phyloP scores from a whole-genome alignment of 2,329 filamentous ascomycete species.

The Eutypa lata region DNA sequence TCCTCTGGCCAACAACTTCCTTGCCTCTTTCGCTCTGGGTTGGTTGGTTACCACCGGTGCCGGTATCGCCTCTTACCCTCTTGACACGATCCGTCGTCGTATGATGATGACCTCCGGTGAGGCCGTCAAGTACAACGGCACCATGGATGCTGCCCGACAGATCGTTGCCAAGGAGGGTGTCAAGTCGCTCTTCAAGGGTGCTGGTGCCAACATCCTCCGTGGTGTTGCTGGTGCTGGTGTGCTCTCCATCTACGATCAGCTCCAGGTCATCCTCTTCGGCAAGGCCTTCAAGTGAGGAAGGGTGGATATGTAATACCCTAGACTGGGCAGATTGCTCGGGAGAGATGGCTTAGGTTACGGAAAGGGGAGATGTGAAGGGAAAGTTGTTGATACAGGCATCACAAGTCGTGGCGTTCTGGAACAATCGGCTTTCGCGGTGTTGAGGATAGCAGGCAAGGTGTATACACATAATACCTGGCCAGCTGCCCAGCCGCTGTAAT shows the following conservation, averaged over 20 bases:
- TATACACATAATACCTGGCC: slow-evolving; percentile 46
- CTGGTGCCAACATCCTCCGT: slow-evolving; percentile 99
- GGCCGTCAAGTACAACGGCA: slow-evolving; percentile 99
- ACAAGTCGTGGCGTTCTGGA: slow-evolving; percentile 35
- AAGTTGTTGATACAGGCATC: slow-evolving; percentile 32
- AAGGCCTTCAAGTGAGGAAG: slow-evolving; percentile 87
- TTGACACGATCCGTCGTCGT: slow-evolving; percentile 99
- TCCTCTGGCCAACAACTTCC: slow-evolving; percentile 93
- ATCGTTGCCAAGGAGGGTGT: slow-evolving; percentile 97
- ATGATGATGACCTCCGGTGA: slow-evolving; percentile 99
- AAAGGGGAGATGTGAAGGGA: slow-evolving; percentile 42
- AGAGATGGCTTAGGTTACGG: slow-evolving; percentile 34
- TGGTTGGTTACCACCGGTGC: slow-evolving; percentile 99
- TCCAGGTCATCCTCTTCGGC: slow-evolving; percentile 98
- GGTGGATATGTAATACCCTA: slow-evolving; percentile 34
- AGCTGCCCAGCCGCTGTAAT: slow-evolving; percentile 56
- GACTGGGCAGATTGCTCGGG: slow-evolving; percentile 26
- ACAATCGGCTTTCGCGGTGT: slow-evolving; percentile 33
- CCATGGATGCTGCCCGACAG: slow-evolving; percentile 91
- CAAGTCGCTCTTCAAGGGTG: slow-evolving; percentile 99
- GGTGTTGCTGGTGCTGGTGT: slow-evolving; percentile 99
- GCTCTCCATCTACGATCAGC: slow-evolving; percentile 99
- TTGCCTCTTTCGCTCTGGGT: slow-evolving; percentile 97
- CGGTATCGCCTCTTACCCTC: slow-evolving; percentile 99
- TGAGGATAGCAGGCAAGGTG: slow-evolving; percentile 24